These are phyloP conservation scores for Nannizziopsis arthrosporioides DNA, from an alignment of 2,329 filamentous ascomycete species.

Conservation along the genomic window DNA sequence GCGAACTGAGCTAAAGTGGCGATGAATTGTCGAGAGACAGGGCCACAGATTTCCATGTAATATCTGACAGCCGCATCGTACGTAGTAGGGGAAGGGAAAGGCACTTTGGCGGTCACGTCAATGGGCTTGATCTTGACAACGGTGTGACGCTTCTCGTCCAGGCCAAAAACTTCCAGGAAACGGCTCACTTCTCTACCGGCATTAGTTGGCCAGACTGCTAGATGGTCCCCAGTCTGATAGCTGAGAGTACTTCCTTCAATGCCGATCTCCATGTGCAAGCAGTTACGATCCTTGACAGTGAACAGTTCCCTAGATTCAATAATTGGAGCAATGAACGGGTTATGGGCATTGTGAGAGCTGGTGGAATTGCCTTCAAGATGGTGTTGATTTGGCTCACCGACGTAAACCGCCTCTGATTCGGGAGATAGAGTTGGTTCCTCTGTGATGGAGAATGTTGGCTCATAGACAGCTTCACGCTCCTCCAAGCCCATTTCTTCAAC, in stretches of 20 bases:
- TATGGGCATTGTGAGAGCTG: constrained; percentile 91
- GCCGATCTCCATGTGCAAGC: constrained; percentile 90
- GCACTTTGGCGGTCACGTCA: constrained; percentile 91
- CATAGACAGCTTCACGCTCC: constrained; percentile 92
- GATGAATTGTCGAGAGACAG: constrained; percentile 91
- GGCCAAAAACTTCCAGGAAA: constrained; percentile 67
- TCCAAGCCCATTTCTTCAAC: constrained; percentile 74
- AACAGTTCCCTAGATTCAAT: constrained; percentile 85
- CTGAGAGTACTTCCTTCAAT: constrained; percentile 77
- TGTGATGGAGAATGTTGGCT: constrained; percentile 75
- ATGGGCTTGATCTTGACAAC: constrained; percentile 84
- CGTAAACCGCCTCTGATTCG: constrained; percentile 72
- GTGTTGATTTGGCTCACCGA: constrained; percentile 92
- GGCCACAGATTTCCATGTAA: constrained; percentile 91
- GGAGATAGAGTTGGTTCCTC: constrained; percentile 62
- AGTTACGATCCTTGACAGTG: constrained; percentile 79
- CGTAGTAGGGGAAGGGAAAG: constrained; percentile 92
- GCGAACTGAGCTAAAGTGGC: constrained; percentile 79
- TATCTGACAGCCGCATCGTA: constrained; percentile 89
- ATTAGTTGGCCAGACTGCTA: constrained; percentile 96
- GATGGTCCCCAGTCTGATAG: constrained; percentile 95
- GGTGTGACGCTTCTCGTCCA: constrained; percentile 62
- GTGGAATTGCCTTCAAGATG: constrained; percentile 75
- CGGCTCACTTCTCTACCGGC: constrained; percentile 83
- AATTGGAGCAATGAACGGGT: constrained; percentile 92